Conservation (phyloP, 306 rosid genomes). For the Dalbergia oliveri region DNA sequence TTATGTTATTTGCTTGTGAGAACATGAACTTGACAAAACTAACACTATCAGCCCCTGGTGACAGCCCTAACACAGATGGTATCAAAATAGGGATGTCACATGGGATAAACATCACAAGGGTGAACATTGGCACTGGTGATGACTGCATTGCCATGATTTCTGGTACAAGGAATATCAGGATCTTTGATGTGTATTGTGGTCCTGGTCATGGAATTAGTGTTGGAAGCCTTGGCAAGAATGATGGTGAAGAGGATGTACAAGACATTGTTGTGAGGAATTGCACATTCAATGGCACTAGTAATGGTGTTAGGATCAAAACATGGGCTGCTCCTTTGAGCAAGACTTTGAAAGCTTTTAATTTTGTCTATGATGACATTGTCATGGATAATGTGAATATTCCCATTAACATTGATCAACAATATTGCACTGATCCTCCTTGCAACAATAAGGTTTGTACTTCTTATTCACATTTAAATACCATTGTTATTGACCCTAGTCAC, state of each 20-base stretch:
- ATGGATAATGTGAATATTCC: conserved; percentile 60
- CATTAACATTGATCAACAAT: conserved; percentile 64
- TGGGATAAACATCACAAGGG: conserved; percentile 42
- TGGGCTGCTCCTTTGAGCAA: conserved; percentile 52
- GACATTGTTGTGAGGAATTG: conserved; percentile 58
- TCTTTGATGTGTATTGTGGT: conserved; percentile 57
- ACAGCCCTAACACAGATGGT: conserved; percentile 82
- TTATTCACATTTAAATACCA: background rate
- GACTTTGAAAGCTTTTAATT: conserved; percentile 41
- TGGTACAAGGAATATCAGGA: conserved; percentile 47
- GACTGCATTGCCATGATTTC: conserved; percentile 67
- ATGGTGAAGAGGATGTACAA: conserved; percentile 48
- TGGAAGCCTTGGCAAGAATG: conserved; percentile 64
- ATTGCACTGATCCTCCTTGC: conserved; percentile 58
- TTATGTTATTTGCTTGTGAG: conserved; percentile 51
- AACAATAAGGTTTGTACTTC: conserved; percentile 42
- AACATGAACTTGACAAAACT: conserved; percentile 52
- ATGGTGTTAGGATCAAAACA: conserved; percentile 76
- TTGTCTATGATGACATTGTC: conserved; percentile 60
- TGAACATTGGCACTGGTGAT: conserved; percentile 59
- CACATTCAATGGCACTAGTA: conserved; percentile 47
- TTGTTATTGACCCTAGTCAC: background rate
- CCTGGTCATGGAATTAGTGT: conserved; percentile 85
- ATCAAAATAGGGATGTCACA: conserved; percentile 61
- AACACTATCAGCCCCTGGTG: conserved; percentile 49